A percentile compares a stretch with the other conserved stretches of the same genome.
Evolutionary conservation across 2,329 filamentous ascomycete genomes (phyloP).

Genomic region (Lasiodiplodia sp.): DNA sequence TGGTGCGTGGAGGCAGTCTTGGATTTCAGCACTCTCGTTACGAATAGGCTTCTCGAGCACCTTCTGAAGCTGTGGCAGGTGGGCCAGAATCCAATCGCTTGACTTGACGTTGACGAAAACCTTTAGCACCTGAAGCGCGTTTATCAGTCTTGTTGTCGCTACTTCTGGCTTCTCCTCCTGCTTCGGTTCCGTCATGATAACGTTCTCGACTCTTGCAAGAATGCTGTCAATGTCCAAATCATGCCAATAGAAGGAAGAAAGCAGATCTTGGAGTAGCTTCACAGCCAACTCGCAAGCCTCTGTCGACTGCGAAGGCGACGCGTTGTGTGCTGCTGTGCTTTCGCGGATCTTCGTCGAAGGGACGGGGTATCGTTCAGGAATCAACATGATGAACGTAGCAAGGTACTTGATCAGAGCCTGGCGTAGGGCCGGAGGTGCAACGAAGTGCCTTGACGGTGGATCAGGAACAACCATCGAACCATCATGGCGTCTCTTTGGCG

Average conservation of each 20-base stretch:
- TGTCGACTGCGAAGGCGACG: conserved; percentile 62
- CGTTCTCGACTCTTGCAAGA: conserved; percentile 87
- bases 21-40: conserved; percentile 88
- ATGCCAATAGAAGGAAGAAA: conserved; percentile 88
- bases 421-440: conserved; percentile 63
- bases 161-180: conserved; percentile 66
- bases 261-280: conserved; percentile 78
- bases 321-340: conserved; percentile 50
- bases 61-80: conserved; percentile 80
- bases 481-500: conserved; percentile 75
- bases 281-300: conserved; percentile 90
- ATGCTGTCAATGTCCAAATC: conserved; percentile 85
- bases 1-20: conserved; percentile 84
- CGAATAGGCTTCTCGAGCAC: conserved; percentile 88
- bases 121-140: conserved; percentile 89
- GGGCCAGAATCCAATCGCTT: conserved; percentile 87
- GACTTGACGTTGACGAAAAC: conserved; percentile 87
- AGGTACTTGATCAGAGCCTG: conserved; percentile 92
- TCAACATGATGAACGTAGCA: conserved; percentile 90
- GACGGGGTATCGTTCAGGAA: conserved; percentile 84
- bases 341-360: conserved; percentile 67
- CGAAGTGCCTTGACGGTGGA: conserved; percentile 55
- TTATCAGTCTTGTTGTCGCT: conserved; percentile 86
- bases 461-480: conserved; percentile 63
- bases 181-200: conserved; percentile 74